Conservation (phyloP, 2,329 filamentous ascomycete species). For the Beauveria sp. region DNA sequence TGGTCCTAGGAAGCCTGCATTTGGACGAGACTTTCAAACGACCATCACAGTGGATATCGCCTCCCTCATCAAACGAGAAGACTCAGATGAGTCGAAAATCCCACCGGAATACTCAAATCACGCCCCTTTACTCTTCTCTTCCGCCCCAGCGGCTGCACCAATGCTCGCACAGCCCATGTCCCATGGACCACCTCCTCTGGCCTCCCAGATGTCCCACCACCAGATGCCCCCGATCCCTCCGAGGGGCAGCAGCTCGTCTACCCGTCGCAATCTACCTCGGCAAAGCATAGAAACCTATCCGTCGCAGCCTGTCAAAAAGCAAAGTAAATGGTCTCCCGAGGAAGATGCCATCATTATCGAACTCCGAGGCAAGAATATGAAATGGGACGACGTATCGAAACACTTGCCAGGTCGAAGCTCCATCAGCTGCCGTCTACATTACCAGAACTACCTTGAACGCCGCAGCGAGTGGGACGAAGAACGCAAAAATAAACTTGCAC, state of each 20-base stretch:
- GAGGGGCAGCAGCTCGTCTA: background rate
- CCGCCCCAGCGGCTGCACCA: conserved; percentile 15
- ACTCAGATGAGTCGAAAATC: conserved; percentile 59
- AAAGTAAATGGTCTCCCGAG: conserved; percentile 93
- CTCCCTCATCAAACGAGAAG: conserved; percentile 70
- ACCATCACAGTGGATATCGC: conserved; percentile 86
- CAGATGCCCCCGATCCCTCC: background rate
- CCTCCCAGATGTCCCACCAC: conserved; percentile 4
- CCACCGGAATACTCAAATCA: background rate
- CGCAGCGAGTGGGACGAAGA: conserved; percentile 95
- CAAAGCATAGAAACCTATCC: conserved; percentile 44
- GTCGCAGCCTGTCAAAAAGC: conserved; percentile 77
- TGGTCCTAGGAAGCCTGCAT: conserved; percentile 17
- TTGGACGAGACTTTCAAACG: conserved; percentile 19
- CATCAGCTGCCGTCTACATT: conserved; percentile 89
- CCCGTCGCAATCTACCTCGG: conserved; percentile 9
- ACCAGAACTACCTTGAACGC: conserved; percentile 94
- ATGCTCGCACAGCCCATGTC: conserved; percentile 5
- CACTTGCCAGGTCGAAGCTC: conserved; percentile 81
- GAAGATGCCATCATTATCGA: conserved; percentile 93
- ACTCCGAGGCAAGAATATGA: conserved; percentile 84
- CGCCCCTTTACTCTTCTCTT: conserved; percentile 27
- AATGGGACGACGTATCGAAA: conserved; percentile 98
- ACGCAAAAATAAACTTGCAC: conserved; percentile 90
- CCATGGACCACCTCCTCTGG: conserved; percentile 10